These are phyloP conservation scores for Penicillium lagena DNA, from an alignment of 495 filamentous ascomycete species.

Conservation along the genomic window DNA sequence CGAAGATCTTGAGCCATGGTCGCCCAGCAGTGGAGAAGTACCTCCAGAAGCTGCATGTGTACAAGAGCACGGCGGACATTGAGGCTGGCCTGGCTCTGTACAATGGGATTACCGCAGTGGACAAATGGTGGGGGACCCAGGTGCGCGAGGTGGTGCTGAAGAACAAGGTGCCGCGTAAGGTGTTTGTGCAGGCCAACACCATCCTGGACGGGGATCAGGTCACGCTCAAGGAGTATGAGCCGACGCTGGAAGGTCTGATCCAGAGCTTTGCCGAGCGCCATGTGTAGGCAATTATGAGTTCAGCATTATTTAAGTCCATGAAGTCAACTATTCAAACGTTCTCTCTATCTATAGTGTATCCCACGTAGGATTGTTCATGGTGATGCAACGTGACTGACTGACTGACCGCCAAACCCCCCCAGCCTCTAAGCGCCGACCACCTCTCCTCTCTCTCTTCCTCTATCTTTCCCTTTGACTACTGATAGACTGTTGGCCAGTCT, in stretches of 20 bases:
- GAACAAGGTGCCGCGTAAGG: constrained; percentile 88
- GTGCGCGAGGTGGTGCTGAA: constrained; percentile 72
- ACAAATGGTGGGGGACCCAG: constrained; percentile 71
- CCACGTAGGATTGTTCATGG: no score
- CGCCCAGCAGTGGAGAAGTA: constrained; percentile 78
- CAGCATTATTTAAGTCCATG: background rate
- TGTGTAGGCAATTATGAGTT: constrained; percentile 29
- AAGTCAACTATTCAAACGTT: background rate
- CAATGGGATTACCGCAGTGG: constrained; percentile 72
- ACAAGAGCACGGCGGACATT: constrained; percentile 85
- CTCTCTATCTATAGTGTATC: no score
- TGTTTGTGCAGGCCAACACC: constrained; percentile 95
- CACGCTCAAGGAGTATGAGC: constrained; percentile 81
- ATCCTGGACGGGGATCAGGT: constrained; percentile 67
- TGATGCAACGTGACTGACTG: no score
- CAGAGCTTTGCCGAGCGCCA: constrained; percentile 82
- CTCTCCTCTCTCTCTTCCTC: constrained; percentile 9
- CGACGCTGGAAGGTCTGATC: constrained; percentile 78
- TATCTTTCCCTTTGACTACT: constrained; percentile 1
- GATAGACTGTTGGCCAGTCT: background rate
- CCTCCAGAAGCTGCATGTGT: constrained; percentile 85
- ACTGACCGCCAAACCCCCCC: constrained; percentile 2
- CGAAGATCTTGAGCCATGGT: constrained; percentile 69
- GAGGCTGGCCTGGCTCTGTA: constrained; percentile 70
- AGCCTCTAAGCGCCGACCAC: constrained; percentile 15